Conservation (phyloP, 202 grass and related monocot genomes). For the Zizania palustris region DNA sequence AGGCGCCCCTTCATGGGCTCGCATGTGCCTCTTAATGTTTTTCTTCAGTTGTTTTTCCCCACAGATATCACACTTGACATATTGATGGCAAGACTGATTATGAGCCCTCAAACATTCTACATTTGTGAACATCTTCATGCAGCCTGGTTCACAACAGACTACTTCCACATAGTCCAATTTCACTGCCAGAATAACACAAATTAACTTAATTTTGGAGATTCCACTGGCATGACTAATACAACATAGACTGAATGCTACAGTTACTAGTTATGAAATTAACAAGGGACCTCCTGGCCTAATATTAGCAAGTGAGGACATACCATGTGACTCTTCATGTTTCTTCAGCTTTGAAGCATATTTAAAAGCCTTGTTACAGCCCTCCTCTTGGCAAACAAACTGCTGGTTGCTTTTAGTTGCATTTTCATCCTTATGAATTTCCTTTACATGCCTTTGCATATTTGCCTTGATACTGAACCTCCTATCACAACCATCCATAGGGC, state of each 20-base stretch:
- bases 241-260: neutral
- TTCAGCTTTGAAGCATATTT: constrained; percentile 76
- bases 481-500: constrained; percentile 58
- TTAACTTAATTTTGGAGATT: neutral
- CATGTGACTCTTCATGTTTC: constrained; percentile 86
- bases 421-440: constrained; percentile 56
- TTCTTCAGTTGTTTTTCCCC: constrained; percentile 77
- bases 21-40: constrained; percentile 76
- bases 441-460: constrained; percentile 77
- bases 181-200: constrained; percentile 42
- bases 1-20: constrained; percentile 29
- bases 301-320: constrained; percentile 41
- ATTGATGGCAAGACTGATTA: constrained; percentile 59
- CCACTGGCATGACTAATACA: neutral
- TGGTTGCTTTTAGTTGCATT: constrained; percentile 30
- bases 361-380: constrained; percentile 83
- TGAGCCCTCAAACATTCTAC: constrained; percentile 66
- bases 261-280: constrained; percentile 6
- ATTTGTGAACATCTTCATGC: constrained; percentile 83
- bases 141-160: constrained; percentile 72
- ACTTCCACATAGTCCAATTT: constrained; percentile 81
- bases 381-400: constrained; percentile 64
- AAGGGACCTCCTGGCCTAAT: neutral
- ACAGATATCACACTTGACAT: constrained; percentile 66
- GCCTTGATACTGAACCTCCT: constrained; percentile 71